A percentile compares a stretch with the other conserved stretches of the same genome.
Evolutionary conservation across 176 grass and related monocot species (phyloP).

Genomic region (Typha latifolia): DNA sequence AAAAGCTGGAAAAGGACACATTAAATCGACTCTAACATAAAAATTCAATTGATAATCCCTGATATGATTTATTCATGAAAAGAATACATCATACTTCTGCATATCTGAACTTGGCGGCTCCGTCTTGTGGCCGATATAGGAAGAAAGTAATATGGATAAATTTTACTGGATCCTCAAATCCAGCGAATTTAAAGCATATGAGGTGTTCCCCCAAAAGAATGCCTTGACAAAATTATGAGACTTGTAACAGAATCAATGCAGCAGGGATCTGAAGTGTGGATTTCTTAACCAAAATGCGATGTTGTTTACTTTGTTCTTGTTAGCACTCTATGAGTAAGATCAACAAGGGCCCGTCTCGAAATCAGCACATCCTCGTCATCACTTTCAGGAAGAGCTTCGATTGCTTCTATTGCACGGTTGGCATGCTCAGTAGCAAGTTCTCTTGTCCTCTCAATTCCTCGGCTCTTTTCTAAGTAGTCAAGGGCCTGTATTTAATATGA

Average conservation of each 20-base stretch:
- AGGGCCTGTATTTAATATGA: conserved; percentile 21
- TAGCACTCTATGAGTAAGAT: conserved; percentile 36
- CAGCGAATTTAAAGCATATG: not conserved
- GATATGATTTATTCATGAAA: too few species aligned
- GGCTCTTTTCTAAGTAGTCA: conserved; percentile 31
- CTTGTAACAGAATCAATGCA: not conserved
- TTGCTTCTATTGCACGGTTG: conserved; percentile 24
- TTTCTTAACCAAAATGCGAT: not conserved
- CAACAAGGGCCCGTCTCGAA: conserved; percentile 43
- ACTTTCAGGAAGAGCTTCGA: conserved; percentile 38
- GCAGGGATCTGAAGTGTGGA: not conserved
- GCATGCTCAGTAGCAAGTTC: conserved; percentile 40
- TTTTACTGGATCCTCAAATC: not conserved
- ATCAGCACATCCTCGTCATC: conserved; percentile 15
- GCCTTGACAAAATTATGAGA: not conserved
- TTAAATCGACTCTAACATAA: too few species aligned
- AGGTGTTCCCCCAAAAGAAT: not conserved
- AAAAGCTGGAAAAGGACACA: too few species aligned
- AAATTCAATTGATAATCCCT: too few species aligned
- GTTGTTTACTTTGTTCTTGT: conserved; percentile 35
- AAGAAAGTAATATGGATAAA: too few species aligned
- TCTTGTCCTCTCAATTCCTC: conserved; percentile 48
- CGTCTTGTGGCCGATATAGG: too few species aligned
- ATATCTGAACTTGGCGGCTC: too few species aligned
- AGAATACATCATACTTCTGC: too few species aligned